Evolutionary conservation across 768 basidiomycete genomes (phyloP).

Genomic region (Strobilomyces dryophilus): DNA sequence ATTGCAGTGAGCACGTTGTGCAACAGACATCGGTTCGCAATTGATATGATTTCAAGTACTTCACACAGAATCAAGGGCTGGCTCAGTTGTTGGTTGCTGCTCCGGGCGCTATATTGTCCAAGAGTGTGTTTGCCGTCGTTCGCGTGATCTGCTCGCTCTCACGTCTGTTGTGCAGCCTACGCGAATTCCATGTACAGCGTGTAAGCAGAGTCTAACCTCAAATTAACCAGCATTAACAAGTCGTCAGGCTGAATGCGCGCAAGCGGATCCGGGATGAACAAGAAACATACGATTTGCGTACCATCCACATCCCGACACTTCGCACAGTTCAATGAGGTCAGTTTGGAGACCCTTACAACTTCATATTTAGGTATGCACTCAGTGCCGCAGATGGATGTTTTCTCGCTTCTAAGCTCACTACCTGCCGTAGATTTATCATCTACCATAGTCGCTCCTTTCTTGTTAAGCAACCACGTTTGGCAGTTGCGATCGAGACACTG

Average conservation of each 20-base stretch:
- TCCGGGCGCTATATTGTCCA: slow-evolving; percentile 14
- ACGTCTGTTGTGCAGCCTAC: slow-evolving; percentile 10
- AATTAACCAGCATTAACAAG: not conserved
- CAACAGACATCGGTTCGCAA: not conserved
- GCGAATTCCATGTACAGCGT: slow-evolving; percentile 24
- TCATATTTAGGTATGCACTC: not conserved
- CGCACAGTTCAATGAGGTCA: slow-evolving; percentile 7
- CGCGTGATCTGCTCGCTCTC: not conserved
- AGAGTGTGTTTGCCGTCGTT: slow-evolving; percentile 9
- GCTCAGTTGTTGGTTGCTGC: slow-evolving; percentile 4
- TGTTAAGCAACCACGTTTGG: no score
- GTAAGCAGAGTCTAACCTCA: slow-evolving; percentile 8
- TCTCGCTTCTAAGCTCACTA: not conserved
- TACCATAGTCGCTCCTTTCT: not conserved
- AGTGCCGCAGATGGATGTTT: not conserved
- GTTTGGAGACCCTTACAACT: not conserved
- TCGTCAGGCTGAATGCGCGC: slow-evolving; percentile 15
- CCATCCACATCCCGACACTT: slow-evolving; percentile 18
- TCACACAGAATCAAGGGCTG: slow-evolving; percentile 1
- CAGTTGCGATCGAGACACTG: no score
- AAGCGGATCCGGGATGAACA: slow-evolving; percentile 17
- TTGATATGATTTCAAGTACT: slow-evolving; percentile 11
- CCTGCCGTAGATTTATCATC: not conserved
- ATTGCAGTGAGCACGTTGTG: slow-evolving; percentile 7
- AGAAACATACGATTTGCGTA: not conserved